Percentiles rank a stretch among this genome's conserved stretches.
phyloP scores from a whole-genome alignment of 495 filamentous ascomycete species.

The Podospora pseudoanserina region DNA sequence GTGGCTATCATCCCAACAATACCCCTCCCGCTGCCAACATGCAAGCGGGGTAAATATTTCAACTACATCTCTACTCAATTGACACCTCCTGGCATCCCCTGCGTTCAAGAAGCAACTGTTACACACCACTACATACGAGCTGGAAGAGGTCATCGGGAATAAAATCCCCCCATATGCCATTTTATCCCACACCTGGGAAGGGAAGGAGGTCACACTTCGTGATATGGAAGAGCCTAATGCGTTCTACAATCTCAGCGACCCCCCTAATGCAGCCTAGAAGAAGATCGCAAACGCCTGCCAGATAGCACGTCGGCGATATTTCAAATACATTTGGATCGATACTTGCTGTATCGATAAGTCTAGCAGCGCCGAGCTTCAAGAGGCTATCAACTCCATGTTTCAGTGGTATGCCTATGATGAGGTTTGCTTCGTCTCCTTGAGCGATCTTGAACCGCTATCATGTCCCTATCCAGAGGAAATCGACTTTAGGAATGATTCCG shows the following conservation, averaged over 20 bases:
- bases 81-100: not conserved
- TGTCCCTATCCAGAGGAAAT: no score
- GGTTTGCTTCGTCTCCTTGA: not conserved
- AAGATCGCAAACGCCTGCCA: not conserved
- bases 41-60: not conserved
- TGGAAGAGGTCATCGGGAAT: not conserved
- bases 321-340: not conserved
- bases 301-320: not conserved
- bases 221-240: not conserved
- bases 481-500: no score
- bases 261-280: not conserved
- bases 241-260: not conserved
- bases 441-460: not conserved
- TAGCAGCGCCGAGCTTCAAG: not conserved
- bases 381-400: not conserved
- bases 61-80: not conserved
- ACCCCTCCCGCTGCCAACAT: not conserved
- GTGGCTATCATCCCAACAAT: not conserved
- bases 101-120: not conserved
- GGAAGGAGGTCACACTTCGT: not conserved
- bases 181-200: not conserved
- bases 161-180: not conserved
- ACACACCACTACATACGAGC: not conserved
- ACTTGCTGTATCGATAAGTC: not conserved
- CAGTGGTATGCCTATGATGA: not conserved